Evolutionary conservation across 2,329 filamentous ascomycete species (phyloP), one percentile per base, ranked within the genome.

Genomic region (Fusarium staphyleae): DNA sequence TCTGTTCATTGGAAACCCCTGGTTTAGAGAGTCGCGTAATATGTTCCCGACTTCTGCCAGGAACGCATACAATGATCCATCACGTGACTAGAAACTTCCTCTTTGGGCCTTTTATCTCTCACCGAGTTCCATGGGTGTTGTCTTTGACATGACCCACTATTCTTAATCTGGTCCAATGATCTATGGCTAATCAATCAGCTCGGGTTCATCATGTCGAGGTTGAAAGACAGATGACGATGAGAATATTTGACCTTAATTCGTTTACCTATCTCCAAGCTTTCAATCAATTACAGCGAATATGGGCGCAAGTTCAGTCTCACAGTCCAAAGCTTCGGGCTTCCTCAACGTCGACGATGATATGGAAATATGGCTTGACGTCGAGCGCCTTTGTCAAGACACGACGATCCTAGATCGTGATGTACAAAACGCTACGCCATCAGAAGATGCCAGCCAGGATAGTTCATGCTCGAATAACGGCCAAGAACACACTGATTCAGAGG

Each of bases 301-400:
- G 19, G 6, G 6, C 19, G 19, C 19, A 6, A 4, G 6, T 22
- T 6, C 19, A 22, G 19, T 6, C 19, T 22, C 19, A 22, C 33
- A 34, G 13, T 18, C 32, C 5, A 12, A 30, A 12, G 1, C 28
- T 4, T 4, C 33, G 18, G 24, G n/a, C 16, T 19, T 33, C 24
- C 34, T 30, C 3, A 14, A 49, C 19, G 18, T 35, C 7, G 48
- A 62, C 16, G 52, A 63, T 51, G 63, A 67, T 15, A 43, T 67
- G 14, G 65, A 57, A 9, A 62, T 49, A 26, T 67, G 66, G 47
- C 48, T 67, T 32, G 54, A 67, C 44, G 35, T 67, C 34, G 52
- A 66, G 11, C 49, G 59, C 35, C 65, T 67, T 33, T 66, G 61
- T 46, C 36, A 56, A 19, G 52, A 60, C 48, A 35, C 54, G 28